Percentiles rank a stretch among this genome's conserved stretches.
These are phyloP conservation scores for Mimosa bimucronata DNA, from an alignment of 306 rosid genomes.

Conservation along the genomic window DNA sequence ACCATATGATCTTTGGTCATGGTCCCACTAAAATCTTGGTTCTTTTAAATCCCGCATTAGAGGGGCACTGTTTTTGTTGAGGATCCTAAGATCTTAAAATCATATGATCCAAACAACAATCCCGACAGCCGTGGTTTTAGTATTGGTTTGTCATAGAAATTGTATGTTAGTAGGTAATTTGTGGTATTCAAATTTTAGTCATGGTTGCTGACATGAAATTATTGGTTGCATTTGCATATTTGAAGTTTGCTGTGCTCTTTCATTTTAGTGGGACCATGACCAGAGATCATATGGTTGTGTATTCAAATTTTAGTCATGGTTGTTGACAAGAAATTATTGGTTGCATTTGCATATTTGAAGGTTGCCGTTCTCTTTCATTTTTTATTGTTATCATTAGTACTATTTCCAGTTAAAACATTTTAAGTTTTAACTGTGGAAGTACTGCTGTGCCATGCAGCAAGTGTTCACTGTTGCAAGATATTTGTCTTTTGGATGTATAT, in stretches of 20 bases:
- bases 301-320: background rate
- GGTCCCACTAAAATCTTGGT: background rate
- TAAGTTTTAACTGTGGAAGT: conserved; percentile 9
- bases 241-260: too few relatives aligned
- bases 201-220: background rate
- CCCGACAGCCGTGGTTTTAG: background rate
- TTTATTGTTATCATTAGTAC: conserved; percentile 5
- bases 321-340: background rate
- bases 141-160: background rate
- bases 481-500: conserved; percentile 16
- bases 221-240: background rate
- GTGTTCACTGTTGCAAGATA: conserved; percentile 18
- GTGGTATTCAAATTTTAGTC: background rate
- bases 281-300: too few relatives aligned
- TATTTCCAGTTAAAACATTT: conserved; percentile 13
- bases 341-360: background rate
- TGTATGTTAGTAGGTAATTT: background rate
- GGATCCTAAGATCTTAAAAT: background rate
- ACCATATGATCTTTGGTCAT: background rate
- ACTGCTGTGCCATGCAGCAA: conserved; percentile 27
- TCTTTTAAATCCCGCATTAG: background rate
- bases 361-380: conserved; percentile 17
- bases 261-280: too few relatives aligned
- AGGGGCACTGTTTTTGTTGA: background rate
- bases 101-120: background rate